A percentile compares a stretch with the other conserved stretches of the same genome.
phyloP scores from a whole-genome alignment of 2,329 filamentous ascomycete genomes.

The Colletotrichum chlorophyti region DNA sequence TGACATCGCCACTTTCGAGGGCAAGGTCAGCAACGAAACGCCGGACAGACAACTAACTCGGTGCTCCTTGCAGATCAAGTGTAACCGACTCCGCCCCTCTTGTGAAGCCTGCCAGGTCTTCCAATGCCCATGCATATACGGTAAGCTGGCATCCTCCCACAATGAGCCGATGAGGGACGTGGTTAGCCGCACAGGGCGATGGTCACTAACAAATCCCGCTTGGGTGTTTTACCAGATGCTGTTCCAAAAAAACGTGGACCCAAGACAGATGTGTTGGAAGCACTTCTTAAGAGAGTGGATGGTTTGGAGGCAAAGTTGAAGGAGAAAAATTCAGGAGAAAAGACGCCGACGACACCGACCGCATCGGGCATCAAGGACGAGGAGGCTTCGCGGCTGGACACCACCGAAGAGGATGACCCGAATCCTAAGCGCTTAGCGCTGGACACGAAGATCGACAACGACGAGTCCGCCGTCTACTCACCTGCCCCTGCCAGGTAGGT shows the following conservation, averaged over 20 bases:
- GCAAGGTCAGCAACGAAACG: not conserved
- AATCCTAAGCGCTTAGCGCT: constrained; percentile 48
- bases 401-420: constrained; percentile 43
- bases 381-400: constrained; percentile 32
- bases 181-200: not conserved
- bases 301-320: constrained; percentile 83
- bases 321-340: constrained; percentile 61
- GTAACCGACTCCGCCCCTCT: constrained; percentile 82
- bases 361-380: constrained; percentile 34
- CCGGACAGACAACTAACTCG: constrained; percentile 11
- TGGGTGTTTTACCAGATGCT: constrained; percentile 64
- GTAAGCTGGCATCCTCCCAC: constrained; percentile 55
- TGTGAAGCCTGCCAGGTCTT: constrained; percentile 92
- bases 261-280: constrained; percentile 88
- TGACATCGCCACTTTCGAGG: not conserved
- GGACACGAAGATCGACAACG: constrained; percentile 42
- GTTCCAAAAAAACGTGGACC: constrained; percentile 89
- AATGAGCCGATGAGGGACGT: not conserved
- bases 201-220: constrained; percentile 6
- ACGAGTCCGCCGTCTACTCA: constrained; percentile 51
- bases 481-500: constrained; percentile 46
- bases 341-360: constrained; percentile 30
- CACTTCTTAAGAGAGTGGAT: constrained; percentile 83
- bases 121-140: constrained; percentile 87
- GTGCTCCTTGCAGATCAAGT: constrained; percentile 75